phyloP scores from a whole-genome alignment of 2,329 filamentous ascomycete genomes.

The Stemphylium beticola region DNA sequence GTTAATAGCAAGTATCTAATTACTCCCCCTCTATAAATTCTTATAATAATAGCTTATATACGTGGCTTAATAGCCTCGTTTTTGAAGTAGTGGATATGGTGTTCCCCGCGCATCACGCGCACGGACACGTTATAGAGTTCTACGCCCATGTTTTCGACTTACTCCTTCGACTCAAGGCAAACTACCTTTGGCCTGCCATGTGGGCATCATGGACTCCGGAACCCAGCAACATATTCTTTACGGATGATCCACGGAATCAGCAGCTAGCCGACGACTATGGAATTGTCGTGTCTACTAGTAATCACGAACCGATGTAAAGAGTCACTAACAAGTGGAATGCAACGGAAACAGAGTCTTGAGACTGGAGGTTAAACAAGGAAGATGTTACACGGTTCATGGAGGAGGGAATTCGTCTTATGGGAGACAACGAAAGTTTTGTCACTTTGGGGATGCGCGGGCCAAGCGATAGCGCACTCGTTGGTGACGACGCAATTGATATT shows the following conservation, averaged over 20 bases:
- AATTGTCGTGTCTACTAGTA: conserved; percentile 72
- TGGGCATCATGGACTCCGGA: conserved; percentile 55
- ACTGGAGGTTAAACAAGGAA: conserved; percentile 36
- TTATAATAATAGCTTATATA: too few relatives aligned
- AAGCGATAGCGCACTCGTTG: conserved; percentile 62
- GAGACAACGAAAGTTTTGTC: conserved; percentile 68
- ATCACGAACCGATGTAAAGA: conserved; percentile 72
- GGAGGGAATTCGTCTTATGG: conserved; percentile 49
- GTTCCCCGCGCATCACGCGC: too few relatives aligned
- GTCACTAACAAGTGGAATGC: conserved; percentile 51
- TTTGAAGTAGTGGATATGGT: too few relatives aligned
- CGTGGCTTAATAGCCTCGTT: too few relatives aligned
- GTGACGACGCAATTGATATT: conserved; percentile 23
- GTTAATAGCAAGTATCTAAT: too few relatives aligned
- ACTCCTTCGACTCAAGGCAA: conserved; percentile 70
- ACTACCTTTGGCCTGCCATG: conserved; percentile 74
- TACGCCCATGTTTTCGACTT: conserved; percentile 73
- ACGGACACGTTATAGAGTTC: too few relatives aligned
- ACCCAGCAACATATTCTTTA: conserved; percentile 66
- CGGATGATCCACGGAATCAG: conserved; percentile 71
- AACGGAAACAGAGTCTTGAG: conserved; percentile 30
- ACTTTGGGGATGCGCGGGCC: conserved; percentile 71
- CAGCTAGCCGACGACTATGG: conserved; percentile 72
- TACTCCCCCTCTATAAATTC: too few relatives aligned
- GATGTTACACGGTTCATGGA: conserved; percentile 36